Base-by-base conservation (phyloP, 257 asterid species). In the Fraxinus cuspidata region DNA sequence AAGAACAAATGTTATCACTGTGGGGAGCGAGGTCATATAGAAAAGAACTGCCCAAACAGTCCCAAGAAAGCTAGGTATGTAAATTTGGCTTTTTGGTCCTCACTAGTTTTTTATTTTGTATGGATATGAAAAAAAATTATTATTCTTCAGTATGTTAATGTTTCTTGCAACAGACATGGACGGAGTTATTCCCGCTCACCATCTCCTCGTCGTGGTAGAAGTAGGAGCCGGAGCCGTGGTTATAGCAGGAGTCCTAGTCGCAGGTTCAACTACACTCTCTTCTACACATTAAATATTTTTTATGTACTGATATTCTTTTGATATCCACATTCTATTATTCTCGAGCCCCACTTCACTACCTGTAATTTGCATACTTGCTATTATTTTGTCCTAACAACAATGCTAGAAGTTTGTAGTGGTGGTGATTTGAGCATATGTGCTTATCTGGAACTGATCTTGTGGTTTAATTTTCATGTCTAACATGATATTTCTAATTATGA, bases 11-110 rank as follows among this genome's bases (percentile, higher is more conserved):
- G 92, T 78, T 88, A 88, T 63, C 88, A 89, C 21, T 86, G 92
- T 79, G 92, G 92, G n/a, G 90, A 88, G n/a, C 89, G 89, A 21
- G 92, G 92, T 35, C 92, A 88, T 80, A 82, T 86, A 66, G 92
- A 88, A 79, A 85, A 83, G 78, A 87, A 88, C 77, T 88, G 92
- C 68, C 86, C 79, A 67, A 85, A 84, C 56, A 86, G 89, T 78
- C 90, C 92, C 64, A 81, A 83, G 68, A 88, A 88, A 76, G 68
- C 63, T 8, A 82, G 83, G 92, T 88, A 80, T 25, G 71, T 63
- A 42, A 38, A 21, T 16, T 27, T 10, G 15, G 19, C 29, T 37
- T 10, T 32, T 29, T 32, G 44, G 9, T 27, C 27, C 29, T 5
- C 15, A 7, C 40, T 12, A 37, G 2, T 64, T 42, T 56, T 40